Conservation (phyloP, 179 eudicot species). For the Pouteria campechiana region DNA sequence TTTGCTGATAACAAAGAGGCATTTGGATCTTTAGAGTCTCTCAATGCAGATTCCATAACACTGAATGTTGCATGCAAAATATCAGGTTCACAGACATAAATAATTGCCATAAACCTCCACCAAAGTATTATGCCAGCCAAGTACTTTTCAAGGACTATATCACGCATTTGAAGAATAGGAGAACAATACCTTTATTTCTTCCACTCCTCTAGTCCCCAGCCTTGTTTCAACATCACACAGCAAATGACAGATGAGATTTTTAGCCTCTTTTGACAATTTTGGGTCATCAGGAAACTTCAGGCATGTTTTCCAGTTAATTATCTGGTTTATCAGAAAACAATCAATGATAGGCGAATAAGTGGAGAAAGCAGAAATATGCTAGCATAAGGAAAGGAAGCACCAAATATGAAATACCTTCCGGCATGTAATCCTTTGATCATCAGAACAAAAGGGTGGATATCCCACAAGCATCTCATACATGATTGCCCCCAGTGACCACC, state of each 20-base stretch:
- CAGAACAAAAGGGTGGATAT: conserved; percentile 73
- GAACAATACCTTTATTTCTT: conserved; percentile 52
- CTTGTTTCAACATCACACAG: conserved; percentile 53
- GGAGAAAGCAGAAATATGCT: conserved; percentile 1
- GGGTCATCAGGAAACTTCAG: conserved; percentile 69
- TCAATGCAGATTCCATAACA: too few species aligned
- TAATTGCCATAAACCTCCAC: too few species aligned
- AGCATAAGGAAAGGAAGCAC: neutral
- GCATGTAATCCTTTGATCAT: conserved; percentile 60
- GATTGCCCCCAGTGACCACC: conserved; percentile 76
- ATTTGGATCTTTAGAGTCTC: too few species aligned
- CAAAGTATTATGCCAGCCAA: too few species aligned
- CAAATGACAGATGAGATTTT: conserved; percentile 52
- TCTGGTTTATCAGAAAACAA: conserved; percentile 25
- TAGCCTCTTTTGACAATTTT: conserved; percentile 47
- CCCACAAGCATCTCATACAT: conserved; percentile 74
- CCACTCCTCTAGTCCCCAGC: conserved; percentile 59
- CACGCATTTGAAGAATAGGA: too few species aligned
- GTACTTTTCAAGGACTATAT: too few species aligned
- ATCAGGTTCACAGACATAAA: too few species aligned
- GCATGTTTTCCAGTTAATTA: conserved; percentile 64
- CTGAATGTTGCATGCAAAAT: too few species aligned
- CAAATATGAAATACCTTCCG: conserved; percentile 32
- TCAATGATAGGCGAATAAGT: conserved; percentile 4
- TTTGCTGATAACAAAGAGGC: too few species aligned